Evolutionary conservation across 2,329 filamentous ascomycete species (phyloP), one percentile per base, ranked within the genome.

Genomic region (Aspergillus terreus): DNA sequence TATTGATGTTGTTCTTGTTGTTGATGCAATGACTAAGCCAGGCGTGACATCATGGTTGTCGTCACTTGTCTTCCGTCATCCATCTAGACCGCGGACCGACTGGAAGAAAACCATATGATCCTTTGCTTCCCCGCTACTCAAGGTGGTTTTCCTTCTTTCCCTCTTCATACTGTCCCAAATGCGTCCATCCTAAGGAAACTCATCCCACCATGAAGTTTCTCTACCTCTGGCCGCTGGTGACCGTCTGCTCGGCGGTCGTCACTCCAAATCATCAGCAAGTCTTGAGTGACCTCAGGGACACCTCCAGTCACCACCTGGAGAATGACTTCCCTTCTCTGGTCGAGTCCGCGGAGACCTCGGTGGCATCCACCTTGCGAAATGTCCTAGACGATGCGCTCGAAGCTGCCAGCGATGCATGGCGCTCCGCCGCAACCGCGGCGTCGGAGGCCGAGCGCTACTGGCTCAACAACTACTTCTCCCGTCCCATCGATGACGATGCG

Each of bases 221-320:
- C 27, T 43, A 42, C 19, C 64, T 69, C 46, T 49, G 56, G 43
- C 62, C 79, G 58, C 70, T 77, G 54, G 65, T 48, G 17, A 40
- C 44, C 23, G 71, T 74, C 49, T 66, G 70, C 54, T 67, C 75
- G 44, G 78, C 77, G 45, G 71, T 81, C 50, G 76, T 81, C 44
- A 70, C 81, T 49, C 76, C 78, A 27, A 38, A 38, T 19, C 67
- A 76, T 45, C 72, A 78, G 54, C 64, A 77, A 52, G 67, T 53
- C 23, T 44, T 60, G 25, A 36, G 40, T 32, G 50, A 53, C 30
- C 35, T 50, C 4, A 46, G 40, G 12, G 44, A 51, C 21, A n/a
- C 27, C 9, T 11, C 36, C 35, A 23, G n/a, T 32, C 15, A 14
- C 11, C n/a, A 47, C 4, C 4, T 12, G 17, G 36, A 38, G 11